Conservation (phyloP, 1,284 basidiomycete genomes). For the Tilletia caries region DNA sequence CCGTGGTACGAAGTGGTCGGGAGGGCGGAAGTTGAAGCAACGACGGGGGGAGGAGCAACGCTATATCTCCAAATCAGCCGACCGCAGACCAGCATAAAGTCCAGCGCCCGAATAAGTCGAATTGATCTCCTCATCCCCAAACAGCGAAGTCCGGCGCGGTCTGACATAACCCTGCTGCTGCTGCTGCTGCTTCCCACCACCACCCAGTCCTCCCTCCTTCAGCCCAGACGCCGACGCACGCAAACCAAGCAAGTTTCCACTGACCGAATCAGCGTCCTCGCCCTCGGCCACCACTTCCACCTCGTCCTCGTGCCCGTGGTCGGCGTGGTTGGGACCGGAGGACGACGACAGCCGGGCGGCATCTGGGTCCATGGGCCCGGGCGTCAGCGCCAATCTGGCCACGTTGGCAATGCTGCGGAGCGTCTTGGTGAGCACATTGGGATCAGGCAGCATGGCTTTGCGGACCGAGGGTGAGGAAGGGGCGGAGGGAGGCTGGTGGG, state of each 20-base stretch:
- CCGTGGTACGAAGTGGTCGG: too few species aligned
- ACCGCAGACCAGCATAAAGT: not conserved
- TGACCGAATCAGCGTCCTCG: not conserved
- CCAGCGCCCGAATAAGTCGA: conserved; percentile 8
- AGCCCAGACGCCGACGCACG: not conserved
- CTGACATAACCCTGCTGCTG: not conserved
- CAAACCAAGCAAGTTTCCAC: not conserved
- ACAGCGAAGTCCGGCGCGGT: conserved; percentile 4
- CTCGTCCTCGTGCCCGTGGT: not conserved
- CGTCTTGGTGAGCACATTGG: not conserved
- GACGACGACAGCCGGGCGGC: conserved; percentile 6
- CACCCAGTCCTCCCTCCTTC: too few species aligned
- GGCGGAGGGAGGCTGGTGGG: not conserved
- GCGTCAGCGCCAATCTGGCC: not conserved
- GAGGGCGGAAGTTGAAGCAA: too few species aligned
- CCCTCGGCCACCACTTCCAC: not conserved
- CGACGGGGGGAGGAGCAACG: too few species aligned
- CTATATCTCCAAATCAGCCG: not conserved
- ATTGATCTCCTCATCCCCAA: conserved; percentile 13
- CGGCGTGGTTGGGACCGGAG: too few species aligned
- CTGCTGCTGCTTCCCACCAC: not conserved
- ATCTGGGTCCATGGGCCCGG: conserved; percentile 10
- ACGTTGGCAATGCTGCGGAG: not conserved
- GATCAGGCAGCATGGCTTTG: not conserved
- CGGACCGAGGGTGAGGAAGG: not conserved